Conservation (phyloP, 345 rosid genomes). For the Lepidium didymum region DNA sequence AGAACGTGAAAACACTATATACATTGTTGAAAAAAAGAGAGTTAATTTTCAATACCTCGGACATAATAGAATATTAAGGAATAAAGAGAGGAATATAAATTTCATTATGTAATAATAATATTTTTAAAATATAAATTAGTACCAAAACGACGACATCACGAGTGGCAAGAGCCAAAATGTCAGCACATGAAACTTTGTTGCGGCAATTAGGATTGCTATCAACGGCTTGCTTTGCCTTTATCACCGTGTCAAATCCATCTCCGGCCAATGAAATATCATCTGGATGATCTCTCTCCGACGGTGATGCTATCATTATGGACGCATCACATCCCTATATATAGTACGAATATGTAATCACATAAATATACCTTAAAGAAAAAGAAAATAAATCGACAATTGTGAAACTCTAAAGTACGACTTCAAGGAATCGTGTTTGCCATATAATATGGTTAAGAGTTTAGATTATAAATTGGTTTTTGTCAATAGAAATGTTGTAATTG, state of each 20-base stretch:
- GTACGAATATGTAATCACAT: neutral
- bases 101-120: neutral
- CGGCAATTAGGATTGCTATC: constrained; percentile 63
- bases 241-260: constrained; percentile 75
- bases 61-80: neutral
- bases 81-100: neutral
- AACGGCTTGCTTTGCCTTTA: constrained; percentile 77
- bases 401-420: too few relatives aligned
- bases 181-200: constrained; percentile 93
- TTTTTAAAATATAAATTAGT: too few relatives aligned
- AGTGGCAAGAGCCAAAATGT: constrained; percentile 80
- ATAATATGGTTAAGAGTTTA: too few relatives aligned
- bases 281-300: constrained; percentile 32
- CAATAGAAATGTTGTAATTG: neutral
- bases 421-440: too few relatives aligned
- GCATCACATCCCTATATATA: constrained; percentile 32
- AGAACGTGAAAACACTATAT: too few relatives aligned
- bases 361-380: too few relatives aligned
- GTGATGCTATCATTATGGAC: constrained; percentile 29
- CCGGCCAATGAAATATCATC: constrained; percentile 30
- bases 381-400: too few relatives aligned
- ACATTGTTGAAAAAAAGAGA: too few relatives aligned
- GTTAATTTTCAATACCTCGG: constrained; percentile 9
- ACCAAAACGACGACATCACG: constrained; percentile 65
- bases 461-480: too few relatives aligned